Evolutionary conservation across 345 rosid genomes (phyloP).

Genomic region (Firmiana major): DNA sequence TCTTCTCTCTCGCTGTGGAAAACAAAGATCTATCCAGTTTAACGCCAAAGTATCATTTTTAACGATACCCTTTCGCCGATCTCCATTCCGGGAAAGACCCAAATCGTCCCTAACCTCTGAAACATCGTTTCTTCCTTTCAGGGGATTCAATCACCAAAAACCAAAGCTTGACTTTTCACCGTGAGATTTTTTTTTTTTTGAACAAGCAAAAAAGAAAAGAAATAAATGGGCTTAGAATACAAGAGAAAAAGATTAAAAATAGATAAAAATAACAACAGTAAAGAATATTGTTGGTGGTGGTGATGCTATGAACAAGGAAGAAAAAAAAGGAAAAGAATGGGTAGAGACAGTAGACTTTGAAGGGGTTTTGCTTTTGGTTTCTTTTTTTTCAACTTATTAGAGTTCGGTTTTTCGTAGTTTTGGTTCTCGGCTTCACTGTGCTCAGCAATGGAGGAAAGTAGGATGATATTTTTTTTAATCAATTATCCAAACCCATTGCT

Average conservation of each 20-base stretch:
- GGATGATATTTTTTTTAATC: not conserved
- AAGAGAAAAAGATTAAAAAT: not conserved
- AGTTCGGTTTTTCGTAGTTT: constrained; percentile 12
- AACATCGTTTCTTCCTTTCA: constrained; percentile 23
- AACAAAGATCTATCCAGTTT: constrained; percentile 19
- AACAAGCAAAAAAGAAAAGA: not conserved
- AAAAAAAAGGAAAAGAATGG: not conserved
- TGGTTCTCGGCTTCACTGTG: constrained; percentile 26
- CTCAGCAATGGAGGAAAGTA: constrained; percentile 19
- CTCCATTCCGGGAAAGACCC: constrained; percentile 17
- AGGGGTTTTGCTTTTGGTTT: constrained; percentile 9
- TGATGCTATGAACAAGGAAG: not conserved
- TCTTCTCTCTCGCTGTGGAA: not conserved
- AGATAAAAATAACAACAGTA: not conserved
- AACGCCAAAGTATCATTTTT: constrained; percentile 15
- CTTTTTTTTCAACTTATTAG: not conserved
- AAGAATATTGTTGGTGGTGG: not conserved
- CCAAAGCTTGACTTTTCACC: not conserved
- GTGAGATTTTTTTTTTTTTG: not conserved
- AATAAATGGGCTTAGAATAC: not conserved
- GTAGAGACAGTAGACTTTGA: not conserved
- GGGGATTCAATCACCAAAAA: not conserved
- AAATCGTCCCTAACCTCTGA: constrained; percentile 28
- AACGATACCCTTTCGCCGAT: constrained; percentile 17
- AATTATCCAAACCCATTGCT: not conserved